Evolutionary conservation across 345 rosid species (phyloP), one percentile per base, ranked within the genome.

Genomic region (Populus pruinosa): DNA sequence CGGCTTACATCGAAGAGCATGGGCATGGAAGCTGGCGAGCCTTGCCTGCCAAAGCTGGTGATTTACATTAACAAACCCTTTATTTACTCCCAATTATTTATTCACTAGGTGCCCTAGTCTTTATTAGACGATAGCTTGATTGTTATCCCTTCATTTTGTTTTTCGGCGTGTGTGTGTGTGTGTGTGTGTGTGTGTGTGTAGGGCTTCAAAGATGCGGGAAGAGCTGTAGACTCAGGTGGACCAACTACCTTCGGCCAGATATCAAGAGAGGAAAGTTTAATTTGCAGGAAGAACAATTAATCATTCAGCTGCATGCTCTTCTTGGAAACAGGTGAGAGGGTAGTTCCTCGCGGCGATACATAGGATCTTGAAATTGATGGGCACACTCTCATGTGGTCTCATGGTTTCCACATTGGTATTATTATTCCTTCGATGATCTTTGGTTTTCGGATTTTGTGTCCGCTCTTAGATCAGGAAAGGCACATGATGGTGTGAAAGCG

Each of bases 171-270:
- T 3, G 2, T 29, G 2, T 29, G 2, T 2, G 4, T 25, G 27
- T 25, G 27, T 3, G 2, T 29, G 2, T 29, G 2, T 2, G 4
- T 14, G 9, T 70, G 2, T 49, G 0, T 49, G 7, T 18, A 74
- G 77, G 77, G 9, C 77, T 74, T 47, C 77, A 29, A 29, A 74
- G 77, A 62, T 74, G 77, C 12, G 77, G 77, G 25, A 74, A 74
- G 77, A 74, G 77, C 27, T 74, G 77, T 29, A 74, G 77, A 29
- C 77, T 74, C 14, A 63, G 77, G 53, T 74, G 77, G 77, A 74
- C 69, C 25, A 74, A 74, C 35, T 74, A 74, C 33, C 69, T 74
- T 9, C 65, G 77, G 47, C 77, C 77, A 25, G 77, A 63, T 43
- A 74, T 74, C 77, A 74, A 74, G 17, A 74, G 77, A 74, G 77